Conservation (phyloP, 345 rosid genomes). For the Mangifera indica region DNA sequence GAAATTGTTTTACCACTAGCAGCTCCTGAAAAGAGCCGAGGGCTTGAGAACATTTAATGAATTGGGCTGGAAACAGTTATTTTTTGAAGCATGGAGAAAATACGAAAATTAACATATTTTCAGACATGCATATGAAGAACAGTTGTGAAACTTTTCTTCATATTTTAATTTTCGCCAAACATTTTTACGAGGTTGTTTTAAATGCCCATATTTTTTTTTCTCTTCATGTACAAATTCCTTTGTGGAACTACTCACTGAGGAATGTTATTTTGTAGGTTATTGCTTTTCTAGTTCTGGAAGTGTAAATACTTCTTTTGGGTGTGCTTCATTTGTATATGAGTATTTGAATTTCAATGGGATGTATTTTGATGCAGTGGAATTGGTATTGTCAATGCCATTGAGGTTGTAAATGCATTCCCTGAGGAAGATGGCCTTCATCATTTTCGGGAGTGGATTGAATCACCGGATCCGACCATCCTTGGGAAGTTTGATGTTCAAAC, state of each 20-base stretch:
- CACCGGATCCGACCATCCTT: constrained; percentile 90
- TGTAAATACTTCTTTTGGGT: constrained; percentile 7
- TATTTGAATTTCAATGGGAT: constrained; percentile 21
- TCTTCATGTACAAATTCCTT: neutral
- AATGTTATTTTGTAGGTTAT: neutral
- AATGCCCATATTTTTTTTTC: neutral
- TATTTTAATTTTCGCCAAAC: neutral
- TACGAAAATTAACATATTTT: too few species aligned
- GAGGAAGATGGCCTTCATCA: constrained; percentile 88
- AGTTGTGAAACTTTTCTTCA: too few species aligned
- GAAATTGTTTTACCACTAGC: too few species aligned
- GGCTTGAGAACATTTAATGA: too few species aligned
- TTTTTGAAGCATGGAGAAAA: too few species aligned
- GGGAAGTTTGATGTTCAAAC: constrained; percentile 48
- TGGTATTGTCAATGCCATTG: constrained; percentile 96
- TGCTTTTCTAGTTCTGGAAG: neutral
- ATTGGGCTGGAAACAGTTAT: too few species aligned
- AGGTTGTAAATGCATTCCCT: constrained; percentile 88
- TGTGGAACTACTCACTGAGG: neutral
- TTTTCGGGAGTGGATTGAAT: constrained; percentile 94
- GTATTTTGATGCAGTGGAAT: constrained; percentile 69
- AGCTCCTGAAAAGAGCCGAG: too few species aligned
- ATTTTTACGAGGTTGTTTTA: neutral
- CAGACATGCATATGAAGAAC: neutral
- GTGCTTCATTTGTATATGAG: constrained; percentile 11